phyloP scores from a whole-genome alignment of 108 stramenopile species.

The Skeletonema tropicum region DNA sequence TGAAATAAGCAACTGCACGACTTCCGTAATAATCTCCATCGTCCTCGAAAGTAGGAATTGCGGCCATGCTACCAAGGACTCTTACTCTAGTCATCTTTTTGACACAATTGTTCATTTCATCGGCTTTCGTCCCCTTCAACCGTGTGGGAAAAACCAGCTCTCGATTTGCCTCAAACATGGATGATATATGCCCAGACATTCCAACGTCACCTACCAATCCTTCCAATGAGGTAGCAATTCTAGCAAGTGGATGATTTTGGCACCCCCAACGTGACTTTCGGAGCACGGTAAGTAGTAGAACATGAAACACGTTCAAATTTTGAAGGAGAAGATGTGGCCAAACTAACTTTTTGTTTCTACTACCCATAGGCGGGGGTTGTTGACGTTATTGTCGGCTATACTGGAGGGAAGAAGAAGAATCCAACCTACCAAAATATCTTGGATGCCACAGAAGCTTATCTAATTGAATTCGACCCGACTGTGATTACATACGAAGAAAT shows the following conservation, averaged over 20 bases:
- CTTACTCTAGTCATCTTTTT: too few species aligned
- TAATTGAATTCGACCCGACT: constrained; percentile 69
- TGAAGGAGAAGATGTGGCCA: too few species aligned
- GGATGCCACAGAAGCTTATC: constrained; percentile 74
- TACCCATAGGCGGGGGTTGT: constrained; percentile 40
- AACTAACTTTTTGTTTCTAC: background rate
- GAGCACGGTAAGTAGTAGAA: constrained; percentile 25
- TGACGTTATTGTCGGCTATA: constrained; percentile 68
- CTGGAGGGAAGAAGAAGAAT: constrained; percentile 59
- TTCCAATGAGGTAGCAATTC: constrained; percentile 61
- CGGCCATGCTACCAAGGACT: too few species aligned
- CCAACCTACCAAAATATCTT: constrained; percentile 74
- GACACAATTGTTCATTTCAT: too few species aligned
- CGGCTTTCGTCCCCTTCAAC: background rate
- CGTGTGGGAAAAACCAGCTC: background rate
- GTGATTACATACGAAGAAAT: constrained; percentile 62
- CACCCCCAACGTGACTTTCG: constrained; percentile 65
- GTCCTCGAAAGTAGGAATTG: too few species aligned
- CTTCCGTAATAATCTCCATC: too few species aligned
- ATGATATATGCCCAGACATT: constrained; percentile 40
- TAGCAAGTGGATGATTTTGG: constrained; percentile 85
- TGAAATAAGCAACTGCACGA: too few species aligned
- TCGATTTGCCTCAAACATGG: constrained; percentile 7
- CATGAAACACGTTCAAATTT: background rate
- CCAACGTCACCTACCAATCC: constrained; percentile 31